These are phyloP conservation scores for Gaeumannomyces tritici DNA, from an alignment of 2,329 filamentous ascomycete genomes.

Conservation along the genomic window DNA sequence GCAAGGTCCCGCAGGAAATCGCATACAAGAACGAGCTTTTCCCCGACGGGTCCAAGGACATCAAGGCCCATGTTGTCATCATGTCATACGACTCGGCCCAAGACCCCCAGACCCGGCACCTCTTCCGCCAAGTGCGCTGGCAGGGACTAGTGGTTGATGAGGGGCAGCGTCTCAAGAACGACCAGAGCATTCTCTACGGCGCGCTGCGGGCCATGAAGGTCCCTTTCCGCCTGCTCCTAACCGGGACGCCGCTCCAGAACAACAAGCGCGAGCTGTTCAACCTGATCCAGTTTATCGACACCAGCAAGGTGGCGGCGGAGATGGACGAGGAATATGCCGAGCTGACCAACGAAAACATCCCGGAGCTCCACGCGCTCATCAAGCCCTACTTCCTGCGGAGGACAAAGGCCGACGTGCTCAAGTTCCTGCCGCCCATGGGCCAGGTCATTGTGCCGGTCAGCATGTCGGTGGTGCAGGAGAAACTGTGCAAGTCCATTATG, in stretches of 20 bases:
- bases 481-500: constrained; percentile 87
- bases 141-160: constrained; percentile 86
- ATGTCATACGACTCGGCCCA: constrained; percentile 89
- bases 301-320: constrained; percentile 54
- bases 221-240: constrained; percentile 78
- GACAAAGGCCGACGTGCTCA: constrained; percentile 84
- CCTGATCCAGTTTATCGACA: constrained; percentile 87
- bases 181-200: constrained; percentile 71
- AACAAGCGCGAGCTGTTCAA: constrained; percentile 94
- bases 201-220: constrained; percentile 65
- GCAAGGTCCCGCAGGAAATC: constrained; percentile 61
- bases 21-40: constrained; percentile 82
- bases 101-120: constrained; percentile 55
- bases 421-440: constrained; percentile 84
- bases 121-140: constrained; percentile 70
- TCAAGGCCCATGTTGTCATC: constrained; percentile 85
- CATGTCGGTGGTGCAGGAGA: constrained; percentile 90
- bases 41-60: constrained; percentile 50
- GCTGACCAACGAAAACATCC: constrained; percentile 75
- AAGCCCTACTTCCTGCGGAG: constrained; percentile 61
- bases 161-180: constrained; percentile 91
- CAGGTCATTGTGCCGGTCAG: constrained; percentile 95
- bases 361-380: constrained; percentile 73
- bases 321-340: constrained; percentile 68
- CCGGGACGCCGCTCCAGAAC: constrained; percentile 89